Base-by-base conservation (phyloP, 768 basidiomycete genomes). In the Mrakia gelida region DNA sequence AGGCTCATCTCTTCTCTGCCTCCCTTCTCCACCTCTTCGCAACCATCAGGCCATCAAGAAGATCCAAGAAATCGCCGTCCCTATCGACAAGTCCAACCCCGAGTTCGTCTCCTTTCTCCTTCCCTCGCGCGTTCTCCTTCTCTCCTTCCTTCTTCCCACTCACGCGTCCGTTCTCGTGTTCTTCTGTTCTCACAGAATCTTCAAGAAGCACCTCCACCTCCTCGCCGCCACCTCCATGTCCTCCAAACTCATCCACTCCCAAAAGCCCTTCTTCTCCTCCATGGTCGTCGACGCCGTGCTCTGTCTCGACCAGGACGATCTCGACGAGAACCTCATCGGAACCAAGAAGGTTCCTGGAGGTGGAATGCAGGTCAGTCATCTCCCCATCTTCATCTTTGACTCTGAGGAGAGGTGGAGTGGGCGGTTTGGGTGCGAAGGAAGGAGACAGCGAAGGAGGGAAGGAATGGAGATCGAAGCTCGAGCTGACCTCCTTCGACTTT, bases 211-310 rank as follows among this genome's bases (percentile, higher is more conserved):
- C 32, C 89, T 98, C 49, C 88, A 97, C 81, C 95, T 97, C 87
- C 97, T 95, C 85, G 97, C 97, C 38, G 91, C 95, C 38, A 99
- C 97, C 4, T 96, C 97, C n/a, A 98, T 98, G 96, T 98, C 97
- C 23, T 98, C 96, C 79, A 99, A 98, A 85, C 90, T 98, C 79
- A 98, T 99, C 81, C 96, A 98, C 84, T 94, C 94, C 21, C 94
- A 98, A 86, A 98, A 97, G 83, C 97, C 96, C 0, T 98, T 98
- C 87, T 99, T 99, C 87, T 93, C 95, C 16, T 90, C 92, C 80
- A 98, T 99, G 95, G 97, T 97, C 71, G 97, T 99, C 68, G 94
- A 98, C 82, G 95, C 97, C 54, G 94, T 99, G 71, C 89, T 91
- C 80, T 94, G 90, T 75, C 87, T 98, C 49, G 95, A 98, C 85